Evolutionary conservation across 2,329 filamentous ascomycete genomes (phyloP), one percentile per base, ranked within the genome.

Genomic region (Pseudodiploospora longispora): DNA sequence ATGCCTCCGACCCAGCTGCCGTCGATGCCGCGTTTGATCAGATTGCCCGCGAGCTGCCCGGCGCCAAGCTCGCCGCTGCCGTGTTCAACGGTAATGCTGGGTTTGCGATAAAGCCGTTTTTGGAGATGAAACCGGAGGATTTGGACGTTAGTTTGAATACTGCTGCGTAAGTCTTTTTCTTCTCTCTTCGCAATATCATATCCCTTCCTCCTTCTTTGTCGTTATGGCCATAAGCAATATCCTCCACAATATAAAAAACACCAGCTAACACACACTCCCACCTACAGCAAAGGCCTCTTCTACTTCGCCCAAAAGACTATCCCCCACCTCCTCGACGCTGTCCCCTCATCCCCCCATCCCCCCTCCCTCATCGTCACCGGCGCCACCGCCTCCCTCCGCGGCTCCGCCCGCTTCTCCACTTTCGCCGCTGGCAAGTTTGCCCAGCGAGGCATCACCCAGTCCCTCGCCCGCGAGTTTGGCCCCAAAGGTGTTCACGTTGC

Each of bases 351-450:
- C 0, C 69, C 55, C 2, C 65, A 87, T 57, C 86, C 88, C 4
- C 88, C 88, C 0, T 83, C 84, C 0, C 69, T 95, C 19, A 83
- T 95, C 56, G 85, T 94, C 64, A 95, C 89, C 0, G 89, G 89
- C 30, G 88, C 89, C 0, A 95, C 89, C 0, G 89, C 87, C 0
- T 87, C 83, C 0, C 53, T 91, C 12, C 84, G 82, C 55, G 85
- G 85, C 4, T 83, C 80, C 8, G 80, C 86, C 1, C 68, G 70
- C 9, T 85, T 88, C 61, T 70, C 80, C 1, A 67, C 76, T 6
- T 95, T 95, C 57, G 83, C 87, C 0, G 78, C 81, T 2, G 84
- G 83, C 29, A 95, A 94, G 61, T 94, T 88, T 60, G 87, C 86
- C 4, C 68, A 85, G 53, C 74, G 89, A 30, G 87, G 83, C 0